These are phyloP conservation scores for Juglanconis oblonga DNA, from an alignment of 2,329 filamentous ascomycete genomes.

Conservation along the genomic window DNA sequence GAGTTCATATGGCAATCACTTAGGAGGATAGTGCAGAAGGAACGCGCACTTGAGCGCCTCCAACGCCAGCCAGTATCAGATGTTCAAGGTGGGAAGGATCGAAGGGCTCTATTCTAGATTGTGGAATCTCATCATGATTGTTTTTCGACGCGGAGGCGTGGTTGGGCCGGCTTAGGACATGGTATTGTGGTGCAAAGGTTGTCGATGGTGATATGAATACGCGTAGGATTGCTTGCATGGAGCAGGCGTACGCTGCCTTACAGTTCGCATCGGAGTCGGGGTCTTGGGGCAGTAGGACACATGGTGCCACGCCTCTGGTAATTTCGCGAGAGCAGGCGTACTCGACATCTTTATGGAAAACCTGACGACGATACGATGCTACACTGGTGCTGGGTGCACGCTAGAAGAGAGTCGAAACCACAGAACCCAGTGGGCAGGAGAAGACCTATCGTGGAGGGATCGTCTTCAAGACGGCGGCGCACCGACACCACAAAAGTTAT, in stretches of 20 bases:
- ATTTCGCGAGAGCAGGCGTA: not conserved
- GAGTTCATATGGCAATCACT: not conserved
- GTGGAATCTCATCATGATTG: constrained; percentile 41
- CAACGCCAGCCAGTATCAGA: not conserved
- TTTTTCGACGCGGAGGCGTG: constrained; percentile 29
- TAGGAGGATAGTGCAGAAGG: not conserved
- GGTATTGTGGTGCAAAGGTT: constrained; percentile 15
- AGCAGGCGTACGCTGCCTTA: not conserved
- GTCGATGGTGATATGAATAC: constrained; percentile 15
- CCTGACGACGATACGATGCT: not conserved
- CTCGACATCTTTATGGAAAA: not conserved
- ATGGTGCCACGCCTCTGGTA: not conserved
- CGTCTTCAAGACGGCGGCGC: not conserved
- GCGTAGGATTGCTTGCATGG: constrained; percentile 17
- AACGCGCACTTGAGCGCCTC: not conserved
- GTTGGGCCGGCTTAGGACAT: constrained; percentile 23
- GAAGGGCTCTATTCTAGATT: constrained; percentile 37
- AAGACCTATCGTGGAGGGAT: not conserved
- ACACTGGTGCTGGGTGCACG: not conserved
- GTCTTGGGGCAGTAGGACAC: constrained; percentile 4
- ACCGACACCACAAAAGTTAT: constrained; percentile 1
- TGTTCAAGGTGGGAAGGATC: constrained; percentile 22
- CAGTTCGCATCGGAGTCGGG: not conserved
- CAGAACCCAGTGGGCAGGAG: too few relatives aligned
- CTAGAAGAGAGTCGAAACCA: not conserved